phyloP scores from a whole-genome alignment of 2,329 filamentous ascomycete species.

The Fusarium graminum region DNA sequence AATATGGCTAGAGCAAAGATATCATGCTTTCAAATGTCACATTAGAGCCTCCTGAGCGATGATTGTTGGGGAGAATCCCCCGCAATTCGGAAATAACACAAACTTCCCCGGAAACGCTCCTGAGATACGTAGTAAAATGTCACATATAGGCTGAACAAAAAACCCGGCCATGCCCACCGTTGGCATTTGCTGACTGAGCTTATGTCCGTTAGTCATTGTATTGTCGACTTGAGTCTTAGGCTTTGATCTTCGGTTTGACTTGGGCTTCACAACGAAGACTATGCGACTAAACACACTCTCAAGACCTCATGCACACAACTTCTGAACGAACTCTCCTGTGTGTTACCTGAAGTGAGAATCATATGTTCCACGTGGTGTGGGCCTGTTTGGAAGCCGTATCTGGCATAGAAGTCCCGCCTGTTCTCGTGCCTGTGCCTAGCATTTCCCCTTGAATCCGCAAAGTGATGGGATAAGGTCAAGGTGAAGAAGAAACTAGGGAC shows the following conservation, averaged over 20 bases:
- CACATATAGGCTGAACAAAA: not conserved
- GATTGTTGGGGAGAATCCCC: conserved; percentile 38
- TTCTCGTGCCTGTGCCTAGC: conserved; percentile 37
- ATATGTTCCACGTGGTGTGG: conserved; percentile 43
- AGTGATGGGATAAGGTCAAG: conserved; percentile 25
- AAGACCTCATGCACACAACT: conserved; percentile 5
- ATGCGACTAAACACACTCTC: not conserved
- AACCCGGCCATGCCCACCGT: not conserved
- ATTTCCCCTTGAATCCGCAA: conserved; percentile 15
- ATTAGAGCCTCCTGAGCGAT: conserved; percentile 23
- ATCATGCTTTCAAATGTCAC: conserved; percentile 18
- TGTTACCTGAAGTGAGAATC: conserved; percentile 17
- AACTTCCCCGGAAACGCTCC: conserved; percentile 18
- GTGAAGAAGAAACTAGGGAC: conserved; percentile 25
- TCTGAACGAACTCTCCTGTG: not conserved
- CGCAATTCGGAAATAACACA: conserved; percentile 38
- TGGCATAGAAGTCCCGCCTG: conserved; percentile 37
- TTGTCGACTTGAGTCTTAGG: not conserved
- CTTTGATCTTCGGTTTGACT: not conserved
- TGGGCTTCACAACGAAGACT: conserved; percentile 9
- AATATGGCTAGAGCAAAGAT: conserved; percentile 42
- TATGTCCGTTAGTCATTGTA: conserved; percentile 1
- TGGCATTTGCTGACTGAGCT: not conserved
- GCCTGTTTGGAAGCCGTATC: conserved; percentile 39
- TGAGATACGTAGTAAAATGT: conserved; percentile 20